These are phyloP conservation scores for Backusella westeae DNA, from an alignment of 192 early-diverging fungal genomes.

Conservation along the genomic window DNA sequence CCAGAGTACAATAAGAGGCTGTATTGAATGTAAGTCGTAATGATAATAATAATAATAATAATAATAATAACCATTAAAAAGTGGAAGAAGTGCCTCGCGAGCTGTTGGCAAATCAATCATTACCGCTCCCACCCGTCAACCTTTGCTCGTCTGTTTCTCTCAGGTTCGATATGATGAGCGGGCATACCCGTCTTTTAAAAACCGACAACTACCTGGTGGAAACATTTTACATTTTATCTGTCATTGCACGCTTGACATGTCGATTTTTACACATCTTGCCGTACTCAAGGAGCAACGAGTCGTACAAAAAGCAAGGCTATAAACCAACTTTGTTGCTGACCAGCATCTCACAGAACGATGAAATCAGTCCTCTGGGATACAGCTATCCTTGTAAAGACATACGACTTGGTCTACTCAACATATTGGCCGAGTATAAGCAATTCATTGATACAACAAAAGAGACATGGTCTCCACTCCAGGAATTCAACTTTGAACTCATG, in stretches of 20 bases:
- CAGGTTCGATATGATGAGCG: background rate
- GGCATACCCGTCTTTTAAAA: conserved; percentile 8
- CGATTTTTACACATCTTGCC: background rate
- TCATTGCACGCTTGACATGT: background rate
- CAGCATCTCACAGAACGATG: background rate
- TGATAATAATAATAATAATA: background rate
- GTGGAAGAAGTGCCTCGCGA: conserved; percentile 20
- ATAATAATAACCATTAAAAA: background rate
- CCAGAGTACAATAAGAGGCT: conserved; percentile 13
- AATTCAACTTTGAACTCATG: background rate
- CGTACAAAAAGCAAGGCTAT: background rate
- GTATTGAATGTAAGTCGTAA: conserved; percentile 10
- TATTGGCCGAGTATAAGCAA: background rate
- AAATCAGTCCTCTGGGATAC: background rate
- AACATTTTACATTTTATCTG: conserved; percentile 9
- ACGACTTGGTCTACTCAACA: background rate
- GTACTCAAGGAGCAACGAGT: background rate
- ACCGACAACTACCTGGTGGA: conserved; percentile 6
- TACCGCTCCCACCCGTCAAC: background rate
- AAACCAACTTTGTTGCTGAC: background rate
- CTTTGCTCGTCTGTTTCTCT: conserved; percentile 9
- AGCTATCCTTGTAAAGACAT: background rate
- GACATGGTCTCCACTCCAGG: background rate
- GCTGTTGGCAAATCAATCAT: background rate
- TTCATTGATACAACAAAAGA: background rate